These are phyloP conservation scores for Tylopilus felleus DNA, from an alignment of 768 basidiomycete genomes.

Conservation along the genomic window DNA sequence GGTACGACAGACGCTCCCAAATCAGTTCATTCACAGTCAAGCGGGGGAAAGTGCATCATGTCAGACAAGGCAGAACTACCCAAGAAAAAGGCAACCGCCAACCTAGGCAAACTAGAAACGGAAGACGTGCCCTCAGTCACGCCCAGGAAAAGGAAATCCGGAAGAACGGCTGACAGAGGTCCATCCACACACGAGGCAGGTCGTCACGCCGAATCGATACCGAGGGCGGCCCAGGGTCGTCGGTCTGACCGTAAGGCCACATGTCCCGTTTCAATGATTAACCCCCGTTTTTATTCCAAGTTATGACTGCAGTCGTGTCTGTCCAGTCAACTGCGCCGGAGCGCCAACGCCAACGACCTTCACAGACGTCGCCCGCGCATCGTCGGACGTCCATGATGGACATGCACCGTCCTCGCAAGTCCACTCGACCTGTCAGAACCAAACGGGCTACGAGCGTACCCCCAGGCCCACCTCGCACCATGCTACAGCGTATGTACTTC, in stretches of 20 bases:
- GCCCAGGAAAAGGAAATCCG: conserved; percentile 29
- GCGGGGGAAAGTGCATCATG: conserved; percentile 15
- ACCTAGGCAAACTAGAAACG: conserved; percentile 12
- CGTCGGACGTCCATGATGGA: conserved; percentile 28
- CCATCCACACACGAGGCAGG: conserved; percentile 12
- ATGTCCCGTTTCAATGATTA: neutral
- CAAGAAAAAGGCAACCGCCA: conserved; percentile 23
- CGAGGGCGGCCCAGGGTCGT: conserved; percentile 23
- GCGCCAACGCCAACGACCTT: conserved; percentile 25
- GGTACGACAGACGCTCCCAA: conserved; percentile 24
- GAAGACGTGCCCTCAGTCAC: conserved; percentile 13
- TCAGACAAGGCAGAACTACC: conserved; percentile 23
- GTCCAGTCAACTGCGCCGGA: conserved; percentile 22
- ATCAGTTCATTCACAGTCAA: conserved; percentile 23
- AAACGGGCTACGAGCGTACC: conserved; percentile 23
- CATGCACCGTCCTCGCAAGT: conserved; percentile 22
- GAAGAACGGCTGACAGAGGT: conserved; percentile 13
- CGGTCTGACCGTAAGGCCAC: conserved; percentile 27
- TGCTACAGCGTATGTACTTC: conserved; percentile 61
- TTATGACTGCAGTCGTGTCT: conserved; percentile 13
- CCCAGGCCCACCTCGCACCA: conserved; percentile 41
- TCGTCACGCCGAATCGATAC: conserved; percentile 14
- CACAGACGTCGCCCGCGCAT: conserved; percentile 19
- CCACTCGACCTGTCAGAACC: conserved; percentile 25
- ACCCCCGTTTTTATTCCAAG: conserved; percentile 7